A percentile compares a stretch with the other conserved stretches of the same genome.
Conservation (phyloP, 192 early-diverging fungal genomes). For the Coemansia sp. region DNA sequence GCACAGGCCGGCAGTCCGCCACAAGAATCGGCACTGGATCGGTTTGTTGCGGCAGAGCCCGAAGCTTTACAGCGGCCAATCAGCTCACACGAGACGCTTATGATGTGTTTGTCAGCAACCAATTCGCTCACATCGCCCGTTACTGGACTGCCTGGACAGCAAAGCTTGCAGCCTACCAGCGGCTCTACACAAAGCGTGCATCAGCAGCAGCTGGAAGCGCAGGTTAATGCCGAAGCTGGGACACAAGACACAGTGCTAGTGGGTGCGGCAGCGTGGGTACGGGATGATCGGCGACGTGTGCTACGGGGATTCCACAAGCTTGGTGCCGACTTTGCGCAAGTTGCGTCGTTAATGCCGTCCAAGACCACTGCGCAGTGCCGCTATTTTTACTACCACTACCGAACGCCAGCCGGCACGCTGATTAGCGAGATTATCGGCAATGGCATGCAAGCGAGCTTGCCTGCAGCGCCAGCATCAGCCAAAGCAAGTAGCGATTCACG, state of each 20-base stretch:
- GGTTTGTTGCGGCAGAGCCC: conserved; percentile 23
- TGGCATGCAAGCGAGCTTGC: background rate
- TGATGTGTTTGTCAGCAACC: conserved; percentile 13
- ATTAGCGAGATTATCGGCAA: conserved; percentile 26
- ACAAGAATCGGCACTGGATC: conserved; percentile 40
- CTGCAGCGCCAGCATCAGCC: conserved; percentile 4
- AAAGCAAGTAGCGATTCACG: background rate
- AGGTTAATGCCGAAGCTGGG: conserved; percentile 25
- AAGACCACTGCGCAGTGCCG: conserved; percentile 78
- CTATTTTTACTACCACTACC: conserved; percentile 75
- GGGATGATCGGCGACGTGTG: conserved; percentile 60
- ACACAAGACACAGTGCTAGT: conserved; percentile 28
- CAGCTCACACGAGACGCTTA: conserved; percentile 43
- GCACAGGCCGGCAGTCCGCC: conserved; percentile 6
- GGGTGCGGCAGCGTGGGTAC: conserved; percentile 41
- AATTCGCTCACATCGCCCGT: background rate
- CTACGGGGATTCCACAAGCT: conserved; percentile 62
- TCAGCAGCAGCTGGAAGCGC: conserved; percentile 15
- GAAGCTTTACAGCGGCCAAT: conserved; percentile 23
- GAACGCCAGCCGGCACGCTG: conserved; percentile 47
- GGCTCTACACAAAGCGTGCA: background rate
- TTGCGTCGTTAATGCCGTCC: conserved; percentile 67
- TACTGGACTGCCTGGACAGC: background rate
- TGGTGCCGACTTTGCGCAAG: conserved; percentile 70
- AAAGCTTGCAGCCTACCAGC: background rate